Percentiles rank a stretch among this genome's conserved stretches.
Conservation (phyloP, 306 rosid species). For the Pyrus communis region DNA sequence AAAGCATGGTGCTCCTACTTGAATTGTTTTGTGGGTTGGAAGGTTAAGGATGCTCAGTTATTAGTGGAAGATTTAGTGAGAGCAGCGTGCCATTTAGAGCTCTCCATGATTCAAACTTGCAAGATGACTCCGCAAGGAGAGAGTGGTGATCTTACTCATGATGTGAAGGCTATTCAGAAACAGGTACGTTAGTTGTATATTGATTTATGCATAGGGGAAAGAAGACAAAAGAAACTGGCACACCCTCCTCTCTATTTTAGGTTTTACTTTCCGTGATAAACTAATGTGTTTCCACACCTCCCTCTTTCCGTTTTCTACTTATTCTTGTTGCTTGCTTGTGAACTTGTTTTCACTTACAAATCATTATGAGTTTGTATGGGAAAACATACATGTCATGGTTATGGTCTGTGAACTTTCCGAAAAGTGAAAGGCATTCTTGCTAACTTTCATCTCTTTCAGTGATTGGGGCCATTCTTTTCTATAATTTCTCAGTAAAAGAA, state of each 20-base stretch:
- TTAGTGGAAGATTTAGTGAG: slow-evolving; percentile 89
- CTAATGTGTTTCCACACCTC: neutral
- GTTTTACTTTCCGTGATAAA: neutral
- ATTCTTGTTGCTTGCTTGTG: neutral
- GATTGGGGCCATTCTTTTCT: neutral
- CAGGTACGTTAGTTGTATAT: slow-evolving; percentile 44
- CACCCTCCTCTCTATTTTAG: neutral
- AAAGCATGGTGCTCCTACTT: slow-evolving; percentile 93
- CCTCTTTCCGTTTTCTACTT: neutral
- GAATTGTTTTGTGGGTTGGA: slow-evolving; percentile 84
- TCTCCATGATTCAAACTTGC: slow-evolving; percentile 94
- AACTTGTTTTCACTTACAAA: neutral
- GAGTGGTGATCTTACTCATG: slow-evolving; percentile 56
- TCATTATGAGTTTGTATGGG: neutral
- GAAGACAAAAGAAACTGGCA: neutral
- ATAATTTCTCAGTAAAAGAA: neutral
- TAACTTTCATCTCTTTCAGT: neutral
- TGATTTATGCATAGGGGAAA: neutral
- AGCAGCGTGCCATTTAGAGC: slow-evolving; percentile 97
- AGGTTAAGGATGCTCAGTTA: slow-evolving; percentile 78
- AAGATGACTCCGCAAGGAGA: slow-evolving; percentile 65
- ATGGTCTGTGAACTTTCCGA: neutral
- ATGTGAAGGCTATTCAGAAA: slow-evolving; percentile 82
- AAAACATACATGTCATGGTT: neutral
- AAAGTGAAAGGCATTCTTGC: neutral